Base-by-base conservation (phyloP, 129 eudicot genomes). In the Flaveria robusta region DNA sequence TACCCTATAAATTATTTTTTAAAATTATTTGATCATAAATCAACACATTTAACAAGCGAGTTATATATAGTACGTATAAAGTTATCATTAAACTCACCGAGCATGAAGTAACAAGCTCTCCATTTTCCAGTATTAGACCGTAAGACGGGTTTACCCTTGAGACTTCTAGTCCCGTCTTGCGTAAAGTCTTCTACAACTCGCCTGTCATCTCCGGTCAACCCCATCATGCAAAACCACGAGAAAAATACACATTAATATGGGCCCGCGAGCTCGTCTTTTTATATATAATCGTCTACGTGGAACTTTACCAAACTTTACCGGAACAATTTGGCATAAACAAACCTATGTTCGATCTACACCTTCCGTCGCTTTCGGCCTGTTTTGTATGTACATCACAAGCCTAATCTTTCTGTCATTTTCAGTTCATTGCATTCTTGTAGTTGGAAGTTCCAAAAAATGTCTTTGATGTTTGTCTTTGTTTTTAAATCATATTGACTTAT, bases 1-100 rank as follows among this genome's bases (percentile, higher is more conserved):
- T 88, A 88, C 59, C 86, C 92, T 88, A 31, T 18, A 72, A 11
- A 56, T 46, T 15, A n/a, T 54, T 15, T 31, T 16, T 14, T 64
- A n/a, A 16, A 64, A 14, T 5, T 16, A 0, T 16, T 29, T 7
- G 0, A 15, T 34, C 23, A 64, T 64, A 16, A 31, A 64, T 64
- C 69, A 29, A 15, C 13, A 34, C 4, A 29, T 29, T 29, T 1
- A 66, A 4, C 10, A 8, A 34, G 22, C 5, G 70, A 39, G 0
- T 18, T 11, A 18, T 9, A 9, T 11, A 18, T 9, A 9, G 50
- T 66, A 10, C 10, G 29, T 19, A 66, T 37, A 13, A 27, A 60
- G 66, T 60, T 60, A 12, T 24, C 34, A 26, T 60, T 60, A 60
- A 60, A 60, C 70, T 74, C 70, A 74, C 78, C 78, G 0, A 74